These are phyloP conservation scores for Aspergillus incahuasiensis DNA, from an alignment of 495 filamentous ascomycete genomes.

Conservation along the genomic window DNA sequence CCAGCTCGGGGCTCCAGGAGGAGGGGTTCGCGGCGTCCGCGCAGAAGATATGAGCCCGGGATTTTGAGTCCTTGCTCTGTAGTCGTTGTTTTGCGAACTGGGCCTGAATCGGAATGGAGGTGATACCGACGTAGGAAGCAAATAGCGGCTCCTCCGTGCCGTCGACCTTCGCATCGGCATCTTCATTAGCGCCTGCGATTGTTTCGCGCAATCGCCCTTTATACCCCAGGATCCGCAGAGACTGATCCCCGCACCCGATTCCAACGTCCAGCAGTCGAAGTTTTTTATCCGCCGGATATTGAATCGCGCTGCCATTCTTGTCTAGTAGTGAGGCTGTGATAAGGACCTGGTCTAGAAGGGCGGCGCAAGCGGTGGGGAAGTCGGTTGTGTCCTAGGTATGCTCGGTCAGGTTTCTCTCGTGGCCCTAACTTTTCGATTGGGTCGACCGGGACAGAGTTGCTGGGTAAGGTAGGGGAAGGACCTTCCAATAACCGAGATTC, in stretches of 20 bases:
- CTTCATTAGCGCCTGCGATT: not conserved
- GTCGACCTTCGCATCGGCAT: not conserved
- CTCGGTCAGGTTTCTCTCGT: not conserved
- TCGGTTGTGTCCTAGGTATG: conserved; percentile 18
- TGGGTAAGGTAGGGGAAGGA: not conserved
- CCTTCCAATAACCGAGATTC: conserved; percentile 41
- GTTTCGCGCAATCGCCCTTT: not conserved
- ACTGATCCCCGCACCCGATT: conserved; percentile 49
- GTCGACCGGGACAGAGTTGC: not conserved
- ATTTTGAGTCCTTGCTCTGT: not conserved
- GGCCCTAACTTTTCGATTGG: not conserved
- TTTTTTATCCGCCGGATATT: not conserved
- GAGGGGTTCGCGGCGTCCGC: conserved; percentile 30
- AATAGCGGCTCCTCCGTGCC: conserved; percentile 16
- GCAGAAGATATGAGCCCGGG: conserved; percentile 23
- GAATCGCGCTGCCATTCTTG: conserved; percentile 3
- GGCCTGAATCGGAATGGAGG: conserved; percentile 30
- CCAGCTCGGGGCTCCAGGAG: conserved; percentile 23
- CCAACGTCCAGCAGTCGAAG: conserved; percentile 43
- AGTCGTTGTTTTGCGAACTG: conserved; percentile 24
- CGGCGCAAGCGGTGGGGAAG: conserved; percentile 37
- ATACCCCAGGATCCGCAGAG: conserved; percentile 11
- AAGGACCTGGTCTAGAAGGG: conserved; percentile 41
- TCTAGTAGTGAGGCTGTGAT: conserved; percentile 26
- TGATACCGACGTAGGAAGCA: conserved; percentile 42